Evolutionary conservation across 2,329 filamentous ascomycete genomes (phyloP), one percentile per base, ranked within the genome.

Genomic region (Cordyceps cicadae): DNA sequence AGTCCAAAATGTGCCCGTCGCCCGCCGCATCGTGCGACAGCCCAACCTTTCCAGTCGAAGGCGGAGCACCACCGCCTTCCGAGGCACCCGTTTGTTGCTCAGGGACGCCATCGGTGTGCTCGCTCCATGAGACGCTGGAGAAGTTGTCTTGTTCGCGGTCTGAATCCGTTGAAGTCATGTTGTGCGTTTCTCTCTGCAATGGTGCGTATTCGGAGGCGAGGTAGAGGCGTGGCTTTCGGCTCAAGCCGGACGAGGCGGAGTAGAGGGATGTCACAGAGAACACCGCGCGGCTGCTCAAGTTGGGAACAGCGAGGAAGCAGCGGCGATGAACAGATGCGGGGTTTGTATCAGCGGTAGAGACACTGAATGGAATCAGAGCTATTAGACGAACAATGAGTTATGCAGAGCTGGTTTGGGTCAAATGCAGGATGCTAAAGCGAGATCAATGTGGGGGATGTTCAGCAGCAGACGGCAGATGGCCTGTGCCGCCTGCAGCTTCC

Each of bases 61-160:
- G 49, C 26, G 56, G n/a, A 8, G 43, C n/a, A n/a, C 3, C 43
- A 1, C 43, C 60, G 9, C 49, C 34, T 8, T 46, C 53, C 1
- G 39, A 34, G 24, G 52, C 51, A 17, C 46, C 46, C 50, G 51
- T 53, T 56, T 62, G 50, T 24, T 39, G 55, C 17, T 52, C 62
- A 58, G 53, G 51, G 41, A 17, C 52, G 65, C 70, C 77, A 63
- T 68, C 71, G 66, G 72, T 71, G 50, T 82, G 80, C 62, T 87
- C 85, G 71, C 84, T 86, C 90, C 90, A 95, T 62, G 88, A 88
- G 64, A 93, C 85, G 71, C 84, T 89, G 70, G 90, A 89, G 74
- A 94, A 94, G 75, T 89, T 87, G 74, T 90, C 87, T 69, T 80
- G 77, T 68, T 82, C 79, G 39, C 57, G 56, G 41, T 60, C 61